Conservation (phyloP, 371 early-diverging fungal genomes). For the Blyttiomyces sp. region DNA sequence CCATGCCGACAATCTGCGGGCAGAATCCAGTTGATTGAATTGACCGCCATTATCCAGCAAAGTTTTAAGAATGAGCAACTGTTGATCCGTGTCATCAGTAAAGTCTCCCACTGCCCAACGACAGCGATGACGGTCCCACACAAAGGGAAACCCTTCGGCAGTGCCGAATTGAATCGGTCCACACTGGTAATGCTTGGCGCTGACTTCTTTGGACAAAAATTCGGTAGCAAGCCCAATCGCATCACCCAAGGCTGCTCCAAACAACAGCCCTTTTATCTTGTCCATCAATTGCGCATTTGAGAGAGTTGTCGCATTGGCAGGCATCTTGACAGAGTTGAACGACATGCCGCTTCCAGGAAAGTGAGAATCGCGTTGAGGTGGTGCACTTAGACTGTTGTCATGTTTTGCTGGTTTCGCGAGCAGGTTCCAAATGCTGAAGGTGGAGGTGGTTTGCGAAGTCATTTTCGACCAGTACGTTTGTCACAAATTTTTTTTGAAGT, state of each 20-base stretch:
- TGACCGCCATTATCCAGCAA: conserved; percentile 49
- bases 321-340: too few relatives aligned
- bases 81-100: conserved; percentile 69
- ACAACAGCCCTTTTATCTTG: background rate
- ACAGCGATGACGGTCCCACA: conserved; percentile 37
- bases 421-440: too few relatives aligned
- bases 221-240: conserved; percentile 68
- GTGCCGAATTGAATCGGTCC: conserved; percentile 53
- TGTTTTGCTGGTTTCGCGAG: too few relatives aligned
- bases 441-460: too few relatives aligned
- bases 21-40: conserved; percentile 52
- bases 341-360: too few relatives aligned
- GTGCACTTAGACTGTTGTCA: too few relatives aligned
- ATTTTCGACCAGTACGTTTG: too few relatives aligned
- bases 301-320: background rate
- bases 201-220: conserved; percentile 49
- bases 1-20: conserved; percentile 49
- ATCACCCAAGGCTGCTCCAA: conserved; percentile 57
- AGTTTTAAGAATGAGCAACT: conserved; percentile 54
- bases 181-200: conserved; percentile 48
- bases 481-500: too few relatives aligned
- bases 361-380: too few relatives aligned
- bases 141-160: conserved; percentile 29
- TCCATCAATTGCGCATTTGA: background rate
- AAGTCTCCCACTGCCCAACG: conserved; percentile 53